Percentiles rank a stretch among this genome's conserved stretches.
These are phyloP conservation scores for Solanum commersonii DNA, from an alignment of 257 asterid species.

Conservation along the genomic window DNA sequence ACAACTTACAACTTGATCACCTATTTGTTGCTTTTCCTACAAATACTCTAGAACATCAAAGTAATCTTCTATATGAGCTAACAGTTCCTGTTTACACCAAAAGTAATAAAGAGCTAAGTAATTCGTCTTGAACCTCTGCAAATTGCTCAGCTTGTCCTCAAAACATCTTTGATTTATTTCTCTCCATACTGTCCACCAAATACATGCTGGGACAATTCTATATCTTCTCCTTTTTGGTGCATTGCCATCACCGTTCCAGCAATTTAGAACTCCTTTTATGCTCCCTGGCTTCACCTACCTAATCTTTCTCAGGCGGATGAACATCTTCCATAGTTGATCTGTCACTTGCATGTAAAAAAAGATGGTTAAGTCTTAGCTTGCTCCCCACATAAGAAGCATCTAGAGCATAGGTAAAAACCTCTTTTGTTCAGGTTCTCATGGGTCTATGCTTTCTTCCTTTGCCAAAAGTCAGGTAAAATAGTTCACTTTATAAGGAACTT, in stretches of 20 bases:
- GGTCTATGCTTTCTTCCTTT: neutral
- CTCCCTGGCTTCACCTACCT: neutral
- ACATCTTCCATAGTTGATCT: neutral
- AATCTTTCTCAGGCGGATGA: neutral
- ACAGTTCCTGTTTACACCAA: neutral
- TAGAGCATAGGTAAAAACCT: neutral
- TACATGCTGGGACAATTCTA: neutral
- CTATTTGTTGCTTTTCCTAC: neutral
- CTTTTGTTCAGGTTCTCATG: neutral
- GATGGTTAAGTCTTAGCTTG: neutral
- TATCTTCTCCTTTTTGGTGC: neutral
- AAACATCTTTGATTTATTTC: neutral
- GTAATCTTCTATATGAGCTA: neutral
- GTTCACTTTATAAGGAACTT: neutral
- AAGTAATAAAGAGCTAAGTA: neutral
- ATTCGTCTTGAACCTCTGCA: neutral
- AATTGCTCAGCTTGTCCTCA: neutral
- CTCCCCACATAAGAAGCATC: neutral
- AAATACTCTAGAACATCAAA: neutral
- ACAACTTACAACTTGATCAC: neutral
- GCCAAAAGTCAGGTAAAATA: neutral
- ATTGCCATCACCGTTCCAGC: neutral
- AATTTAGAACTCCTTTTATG: neutral
- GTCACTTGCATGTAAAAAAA: neutral
- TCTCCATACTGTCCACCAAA: neutral